Evolutionary conservation across 768 basidiomycete species (phyloP).

Genomic region (Phylloporus arenicola): DNA sequence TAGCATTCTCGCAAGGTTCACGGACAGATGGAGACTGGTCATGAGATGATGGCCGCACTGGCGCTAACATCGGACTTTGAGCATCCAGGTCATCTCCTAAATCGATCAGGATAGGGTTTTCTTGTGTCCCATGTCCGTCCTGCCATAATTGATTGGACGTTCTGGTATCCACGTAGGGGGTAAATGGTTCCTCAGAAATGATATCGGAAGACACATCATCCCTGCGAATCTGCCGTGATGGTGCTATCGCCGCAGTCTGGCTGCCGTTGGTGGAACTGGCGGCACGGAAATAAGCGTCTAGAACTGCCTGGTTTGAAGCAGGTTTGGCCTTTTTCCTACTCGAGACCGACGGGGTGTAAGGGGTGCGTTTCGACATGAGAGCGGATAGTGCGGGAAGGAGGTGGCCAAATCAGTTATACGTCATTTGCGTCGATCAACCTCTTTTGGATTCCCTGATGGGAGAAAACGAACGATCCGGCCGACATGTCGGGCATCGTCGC

Average conservation of each 20-base stretch:
- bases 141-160: constrained; percentile 12
- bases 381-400: constrained; percentile 12
- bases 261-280: constrained; percentile 9
- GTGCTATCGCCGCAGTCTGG: constrained; percentile 7
- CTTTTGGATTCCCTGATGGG: constrained; percentile 15
- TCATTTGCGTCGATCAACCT: constrained; percentile 26
- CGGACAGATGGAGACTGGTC: constrained; percentile 9
- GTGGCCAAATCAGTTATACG: constrained; percentile 17
- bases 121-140: constrained; percentile 20
- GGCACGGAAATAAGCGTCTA: constrained; percentile 26
- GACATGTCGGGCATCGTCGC: not conserved
- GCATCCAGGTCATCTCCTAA: constrained; percentile 12
- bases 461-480: not conserved
- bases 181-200: constrained; percentile 14
- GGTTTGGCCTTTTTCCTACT: constrained; percentile 21
- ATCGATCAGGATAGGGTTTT: constrained; percentile 24
- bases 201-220: constrained; percentile 5
- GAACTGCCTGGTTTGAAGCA: constrained; percentile 13
- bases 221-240: constrained; percentile 16
- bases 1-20: constrained; percentile 4
- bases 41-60: constrained; percentile 11
- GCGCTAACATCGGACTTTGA: constrained; percentile 4
- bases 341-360: constrained; percentile 6
- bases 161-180: constrained; percentile 5
- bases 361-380: constrained; percentile 20